These are phyloP conservation scores for Trifolium pratense DNA, from an alignment of 306 rosid genomes.

Conservation along the genomic window DNA sequence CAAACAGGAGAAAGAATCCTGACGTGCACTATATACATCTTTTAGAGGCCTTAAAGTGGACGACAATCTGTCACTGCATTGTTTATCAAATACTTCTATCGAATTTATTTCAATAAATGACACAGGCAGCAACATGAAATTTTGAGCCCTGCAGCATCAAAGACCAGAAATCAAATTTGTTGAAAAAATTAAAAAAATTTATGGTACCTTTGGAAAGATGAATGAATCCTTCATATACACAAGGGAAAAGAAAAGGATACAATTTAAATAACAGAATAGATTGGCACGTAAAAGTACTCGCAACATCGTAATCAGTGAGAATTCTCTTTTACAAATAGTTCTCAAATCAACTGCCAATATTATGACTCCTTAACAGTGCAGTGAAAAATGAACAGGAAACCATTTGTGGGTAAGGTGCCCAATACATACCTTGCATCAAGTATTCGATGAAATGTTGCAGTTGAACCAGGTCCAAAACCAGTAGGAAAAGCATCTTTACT, in stretches of 20 bases:
- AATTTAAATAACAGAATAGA: conserved; percentile 9
- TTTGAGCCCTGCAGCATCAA: conserved; percentile 61
- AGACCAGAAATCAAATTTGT: conserved; percentile 40
- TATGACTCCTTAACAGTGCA: conserved; percentile 9
- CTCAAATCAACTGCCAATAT: conserved; percentile 13
- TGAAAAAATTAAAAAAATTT: conserved; percentile 6
- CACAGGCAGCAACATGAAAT: conserved; percentile 71
- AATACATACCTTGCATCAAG: conserved; percentile 68
- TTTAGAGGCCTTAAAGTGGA: conserved; percentile 40
- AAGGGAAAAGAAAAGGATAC: conserved; percentile 7
- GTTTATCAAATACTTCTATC: conserved; percentile 43
- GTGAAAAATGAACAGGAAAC: conserved; percentile 28
- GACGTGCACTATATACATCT: conserved; percentile 39
- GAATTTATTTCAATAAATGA: conserved; percentile 70
- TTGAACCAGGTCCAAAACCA: conserved; percentile 84
- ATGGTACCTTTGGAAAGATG: neutral
- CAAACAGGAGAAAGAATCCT: conserved; percentile 50
- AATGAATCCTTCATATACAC: conserved; percentile 1
- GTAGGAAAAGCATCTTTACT: conserved; percentile 59
- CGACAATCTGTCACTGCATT: conserved; percentile 42
- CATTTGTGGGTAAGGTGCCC: conserved; percentile 18
- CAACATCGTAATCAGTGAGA: conserved; percentile 7
- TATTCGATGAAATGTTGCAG: conserved; percentile 79
- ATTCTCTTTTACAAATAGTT: conserved; percentile 5
- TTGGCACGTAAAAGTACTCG: conserved; percentile 13